phyloP scores from a whole-genome alignment of 2,329 filamentous ascomycete genomes.

The Triangularia setosa region DNA sequence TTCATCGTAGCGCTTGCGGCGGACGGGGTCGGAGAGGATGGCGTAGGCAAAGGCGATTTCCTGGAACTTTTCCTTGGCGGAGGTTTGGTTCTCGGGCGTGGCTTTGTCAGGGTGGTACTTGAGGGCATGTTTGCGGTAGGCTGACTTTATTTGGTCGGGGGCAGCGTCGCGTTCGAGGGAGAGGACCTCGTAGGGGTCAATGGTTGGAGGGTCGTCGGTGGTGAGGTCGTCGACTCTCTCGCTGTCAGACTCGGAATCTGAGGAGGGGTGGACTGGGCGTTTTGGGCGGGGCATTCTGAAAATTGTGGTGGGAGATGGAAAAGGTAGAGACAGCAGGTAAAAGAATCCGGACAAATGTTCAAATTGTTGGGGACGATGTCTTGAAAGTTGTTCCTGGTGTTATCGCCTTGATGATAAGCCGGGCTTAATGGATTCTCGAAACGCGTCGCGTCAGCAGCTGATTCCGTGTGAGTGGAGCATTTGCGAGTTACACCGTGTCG shows the following conservation, averaged over 20 bases:
- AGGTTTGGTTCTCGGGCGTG: constrained; percentile 59
- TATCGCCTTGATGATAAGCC: too few relatives aligned
- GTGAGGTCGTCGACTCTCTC: constrained; percentile 40
- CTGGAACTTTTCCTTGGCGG: constrained; percentile 80
- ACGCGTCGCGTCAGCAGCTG: constrained; percentile 9
- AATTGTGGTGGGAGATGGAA: constrained; percentile 8
- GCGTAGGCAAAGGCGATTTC: constrained; percentile 91
- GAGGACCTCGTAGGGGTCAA: constrained; percentile 78
- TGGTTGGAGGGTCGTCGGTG: constrained; percentile 54
- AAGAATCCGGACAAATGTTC: background rate
- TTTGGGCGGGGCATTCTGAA: constrained; percentile 8
- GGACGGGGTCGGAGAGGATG: constrained; percentile 75
- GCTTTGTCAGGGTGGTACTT: constrained; percentile 89
- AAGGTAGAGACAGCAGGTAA: background rate
- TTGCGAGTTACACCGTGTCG: background rate
- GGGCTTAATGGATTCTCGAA: constrained; percentile 1
- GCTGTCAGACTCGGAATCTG: constrained; percentile 6
- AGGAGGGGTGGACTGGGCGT: constrained; percentile 37
- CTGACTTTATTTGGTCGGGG: constrained; percentile 75
- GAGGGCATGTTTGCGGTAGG: constrained; percentile 87
- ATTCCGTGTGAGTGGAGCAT: background rate
- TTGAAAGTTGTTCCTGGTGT: too few relatives aligned
- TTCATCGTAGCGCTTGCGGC: constrained; percentile 81
- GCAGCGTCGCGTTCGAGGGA: constrained; percentile 67
- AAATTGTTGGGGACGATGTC: background rate